Evolutionary conservation across 2,329 filamentous ascomycete species (phyloP).

Genomic region (Aspergillus puulaauensis): DNA sequence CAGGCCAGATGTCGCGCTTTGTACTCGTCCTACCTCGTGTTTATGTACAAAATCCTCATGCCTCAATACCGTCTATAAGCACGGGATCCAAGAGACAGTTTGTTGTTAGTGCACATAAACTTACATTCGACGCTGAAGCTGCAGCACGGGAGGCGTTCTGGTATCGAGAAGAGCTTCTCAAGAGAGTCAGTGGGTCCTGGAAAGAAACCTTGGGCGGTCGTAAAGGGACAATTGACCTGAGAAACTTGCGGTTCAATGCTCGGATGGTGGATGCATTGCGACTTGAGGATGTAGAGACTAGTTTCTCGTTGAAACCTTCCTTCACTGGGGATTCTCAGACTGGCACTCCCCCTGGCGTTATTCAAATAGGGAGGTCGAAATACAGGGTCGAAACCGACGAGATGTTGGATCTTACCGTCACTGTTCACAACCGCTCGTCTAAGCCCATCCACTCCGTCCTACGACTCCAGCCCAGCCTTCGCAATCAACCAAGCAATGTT

Average conservation of each 20-base stretch:
- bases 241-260: slow-evolving; percentile 69
- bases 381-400: slow-evolving; percentile 56
- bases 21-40: slow-evolving; percentile 74
- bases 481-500: slow-evolving; percentile 68
- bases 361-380: slow-evolving; percentile 45
- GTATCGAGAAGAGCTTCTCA: slow-evolving; percentile 81
- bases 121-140: slow-evolving; percentile 76
- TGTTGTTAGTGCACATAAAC: slow-evolving; percentile 77
- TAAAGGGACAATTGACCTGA: slow-evolving; percentile 70
- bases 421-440: slow-evolving; percentile 70
- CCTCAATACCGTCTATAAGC: slow-evolving; percentile 75
- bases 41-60: slow-evolving; percentile 73
- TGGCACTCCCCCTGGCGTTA: slow-evolving; percentile 21
- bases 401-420: slow-evolving; percentile 70
- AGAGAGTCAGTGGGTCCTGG: slow-evolving; percentile 71
- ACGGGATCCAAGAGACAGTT: slow-evolving; percentile 86
- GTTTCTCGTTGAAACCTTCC: slow-evolving; percentile 44
- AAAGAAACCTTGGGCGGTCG: slow-evolving; percentile 58
- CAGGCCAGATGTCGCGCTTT: slow-evolving; percentile 67
- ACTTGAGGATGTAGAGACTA: slow-evolving; percentile 73
- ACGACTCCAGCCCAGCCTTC: slow-evolving; percentile 73
- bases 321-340: slow-evolving; percentile 18
- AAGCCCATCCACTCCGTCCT: slow-evolving; percentile 69
- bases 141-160: slow-evolving; percentile 81
- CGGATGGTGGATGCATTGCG: slow-evolving; percentile 83